These are phyloP conservation scores for Halenospora varia DNA, from an alignment of 495 filamentous ascomycete species.

Conservation along the genomic window DNA sequence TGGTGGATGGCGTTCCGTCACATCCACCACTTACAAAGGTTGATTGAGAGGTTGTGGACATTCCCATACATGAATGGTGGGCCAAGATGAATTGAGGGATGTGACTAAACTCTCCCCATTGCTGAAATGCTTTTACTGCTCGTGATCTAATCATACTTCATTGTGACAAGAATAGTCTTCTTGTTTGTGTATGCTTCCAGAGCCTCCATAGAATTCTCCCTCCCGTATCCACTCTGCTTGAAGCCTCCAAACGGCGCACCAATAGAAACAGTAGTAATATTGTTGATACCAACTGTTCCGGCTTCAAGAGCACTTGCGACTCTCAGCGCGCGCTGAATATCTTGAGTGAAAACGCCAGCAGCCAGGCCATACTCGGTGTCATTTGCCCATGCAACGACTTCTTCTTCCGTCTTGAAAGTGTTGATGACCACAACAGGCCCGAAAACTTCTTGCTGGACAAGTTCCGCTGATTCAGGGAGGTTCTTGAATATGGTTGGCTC, in stretches of 20 bases:
- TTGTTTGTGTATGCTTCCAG: not conserved
- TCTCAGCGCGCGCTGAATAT: not conserved
- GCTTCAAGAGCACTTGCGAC: slow-evolving; percentile 58
- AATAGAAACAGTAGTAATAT: not conserved
- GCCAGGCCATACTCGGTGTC: slow-evolving; percentile 80
- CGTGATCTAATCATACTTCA: not conserved
- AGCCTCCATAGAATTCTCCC: slow-evolving; percentile 1
- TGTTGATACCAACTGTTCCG: slow-evolving; percentile 83
- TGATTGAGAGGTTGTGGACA: no score
- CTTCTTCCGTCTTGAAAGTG: slow-evolving; percentile 76
- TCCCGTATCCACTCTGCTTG: slow-evolving; percentile 7
- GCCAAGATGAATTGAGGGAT: no score
- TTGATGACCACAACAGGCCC: slow-evolving; percentile 81
- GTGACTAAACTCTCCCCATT: no score
- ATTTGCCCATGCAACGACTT: slow-evolving; percentile 49
- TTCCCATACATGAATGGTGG: no score
- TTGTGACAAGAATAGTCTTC: not conserved
- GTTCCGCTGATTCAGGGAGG: slow-evolving; percentile 74
- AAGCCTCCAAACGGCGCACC: slow-evolving; percentile 6
- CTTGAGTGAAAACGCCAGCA: slow-evolving; percentile 73
- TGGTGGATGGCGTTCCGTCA: no score
- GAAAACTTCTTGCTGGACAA: slow-evolving; percentile 88
- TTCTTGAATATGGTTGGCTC: slow-evolving; percentile 84
- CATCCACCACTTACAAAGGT: no score
- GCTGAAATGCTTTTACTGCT: no score